phyloP scores from a whole-genome alignment of 2,329 filamentous ascomycete species.

The Colletotrichum navitas region DNA sequence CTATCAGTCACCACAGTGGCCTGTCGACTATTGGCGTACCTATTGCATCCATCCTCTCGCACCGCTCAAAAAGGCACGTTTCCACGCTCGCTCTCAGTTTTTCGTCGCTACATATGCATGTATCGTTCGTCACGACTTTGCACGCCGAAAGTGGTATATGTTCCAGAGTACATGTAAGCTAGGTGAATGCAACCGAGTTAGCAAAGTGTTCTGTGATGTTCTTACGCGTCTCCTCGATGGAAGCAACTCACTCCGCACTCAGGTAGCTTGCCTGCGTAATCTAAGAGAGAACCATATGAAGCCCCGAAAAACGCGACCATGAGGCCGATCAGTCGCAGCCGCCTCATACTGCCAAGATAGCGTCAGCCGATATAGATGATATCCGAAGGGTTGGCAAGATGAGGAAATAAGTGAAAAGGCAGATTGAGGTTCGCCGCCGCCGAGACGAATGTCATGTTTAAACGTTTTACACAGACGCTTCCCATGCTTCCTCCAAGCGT shows the following conservation, averaged over 20 bases:
- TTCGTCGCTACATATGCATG: constrained; percentile 49
- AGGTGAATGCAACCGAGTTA: neutral
- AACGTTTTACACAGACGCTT: constrained; percentile 19
- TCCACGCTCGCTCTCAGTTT: constrained; percentile 42
- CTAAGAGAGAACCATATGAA: constrained; percentile 35
- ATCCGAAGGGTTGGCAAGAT: neutral
- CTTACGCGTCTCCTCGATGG: neutral
- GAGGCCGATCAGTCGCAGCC: constrained; percentile 34
- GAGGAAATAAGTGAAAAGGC: neutral
- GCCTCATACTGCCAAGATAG: constrained; percentile 28
- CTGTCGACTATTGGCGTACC: constrained; percentile 39
- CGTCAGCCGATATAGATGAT: neutral
- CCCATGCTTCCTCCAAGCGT: neutral
- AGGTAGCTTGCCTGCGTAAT: constrained; percentile 42
- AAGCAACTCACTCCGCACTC: constrained; percentile 43
- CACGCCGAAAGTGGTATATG: constrained; percentile 46
- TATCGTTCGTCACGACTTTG: constrained; percentile 43
- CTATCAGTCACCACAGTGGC: neutral
- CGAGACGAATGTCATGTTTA: neutral
- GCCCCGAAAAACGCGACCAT: constrained; percentile 38
- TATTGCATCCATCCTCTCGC: constrained; percentile 46
- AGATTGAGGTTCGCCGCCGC: neutral
- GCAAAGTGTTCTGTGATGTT: neutral
- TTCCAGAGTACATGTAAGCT: constrained; percentile 45
- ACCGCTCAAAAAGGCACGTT: constrained; percentile 46